Percentiles rank a stretch among this genome's conserved stretches.
These are phyloP conservation scores for Dictyostelium firmibasis DNA, from an alignment of 78 protist genomes.

Conservation along the genomic window DNA sequence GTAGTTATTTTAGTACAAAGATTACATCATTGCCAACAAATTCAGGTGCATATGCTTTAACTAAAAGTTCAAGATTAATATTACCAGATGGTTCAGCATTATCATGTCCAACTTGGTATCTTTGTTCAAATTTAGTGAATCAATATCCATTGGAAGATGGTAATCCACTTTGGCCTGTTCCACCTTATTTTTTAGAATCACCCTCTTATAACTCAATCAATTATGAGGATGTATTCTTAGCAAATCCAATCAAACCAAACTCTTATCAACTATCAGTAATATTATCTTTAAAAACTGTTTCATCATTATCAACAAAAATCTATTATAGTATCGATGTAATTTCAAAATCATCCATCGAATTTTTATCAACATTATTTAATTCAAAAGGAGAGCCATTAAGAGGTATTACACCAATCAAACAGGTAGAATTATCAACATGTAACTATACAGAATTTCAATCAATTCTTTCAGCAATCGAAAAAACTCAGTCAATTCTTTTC, in stretches of 20 bases:
- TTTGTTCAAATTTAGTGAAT: not conserved
- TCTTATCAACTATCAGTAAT: slow-evolving; percentile 19
- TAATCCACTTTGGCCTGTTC: slow-evolving; percentile 56
- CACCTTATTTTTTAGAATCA: not conserved
- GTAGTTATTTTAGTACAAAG: not conserved
- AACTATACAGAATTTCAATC: not conserved
- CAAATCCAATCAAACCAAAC: not conserved
- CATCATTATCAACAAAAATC: not conserved
- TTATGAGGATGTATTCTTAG: not conserved
- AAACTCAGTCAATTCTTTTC: not conserved
- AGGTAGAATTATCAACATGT: not conserved
- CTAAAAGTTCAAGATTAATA: slow-evolving; percentile 10
- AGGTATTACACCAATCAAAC: not conserved
- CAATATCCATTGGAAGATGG: not conserved
- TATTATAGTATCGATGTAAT: not conserved
- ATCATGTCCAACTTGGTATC: not conserved
- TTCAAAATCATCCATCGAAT: not conserved
- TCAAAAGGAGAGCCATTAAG: slow-evolving; percentile 34
- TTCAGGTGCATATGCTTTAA: not conserved
- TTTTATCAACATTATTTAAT: not conserved
- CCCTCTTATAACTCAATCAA: not conserved
- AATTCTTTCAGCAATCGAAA: not conserved
- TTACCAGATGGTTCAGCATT: not conserved
- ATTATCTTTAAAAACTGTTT: not conserved
- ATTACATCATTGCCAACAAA: not conserved